Evolutionary conservation across 306 rosid species (phyloP).

Genomic region (Sechiopsis laciniata): DNA sequence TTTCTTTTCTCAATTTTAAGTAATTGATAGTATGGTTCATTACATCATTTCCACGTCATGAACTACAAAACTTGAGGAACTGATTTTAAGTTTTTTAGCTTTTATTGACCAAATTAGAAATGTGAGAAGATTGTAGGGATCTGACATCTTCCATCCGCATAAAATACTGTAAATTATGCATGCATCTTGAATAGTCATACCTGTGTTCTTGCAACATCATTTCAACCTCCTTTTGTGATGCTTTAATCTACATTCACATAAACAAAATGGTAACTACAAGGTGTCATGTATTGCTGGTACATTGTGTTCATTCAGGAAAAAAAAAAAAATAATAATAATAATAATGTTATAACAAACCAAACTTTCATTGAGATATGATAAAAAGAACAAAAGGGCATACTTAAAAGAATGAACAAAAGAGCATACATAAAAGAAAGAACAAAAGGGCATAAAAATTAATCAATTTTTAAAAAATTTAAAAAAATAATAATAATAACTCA

Average conservation of each 20-base stretch:
- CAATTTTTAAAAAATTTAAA: too few relatives aligned
- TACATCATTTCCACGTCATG: too few relatives aligned
- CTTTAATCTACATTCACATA: constrained; percentile 56
- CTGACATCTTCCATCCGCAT: neutral
- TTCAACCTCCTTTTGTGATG: constrained; percentile 77
- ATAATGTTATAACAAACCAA: too few relatives aligned
- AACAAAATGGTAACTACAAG: constrained; percentile 13
- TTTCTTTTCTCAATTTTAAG: neutral
- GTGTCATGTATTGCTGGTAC: neutral
- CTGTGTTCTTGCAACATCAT: constrained; percentile 79
- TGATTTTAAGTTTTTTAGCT: neutral
- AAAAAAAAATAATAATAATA: too few relatives aligned
- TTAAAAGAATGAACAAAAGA: too few relatives aligned
- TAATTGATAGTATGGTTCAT: neutral
- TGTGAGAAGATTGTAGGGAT: neutral
- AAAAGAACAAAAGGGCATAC: too few relatives aligned
- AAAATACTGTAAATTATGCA: constrained; percentile 8
- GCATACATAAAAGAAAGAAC: too few relatives aligned
- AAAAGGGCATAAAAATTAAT: too few relatives aligned
- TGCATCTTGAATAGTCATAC: constrained; percentile 40
- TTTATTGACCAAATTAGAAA: neutral
- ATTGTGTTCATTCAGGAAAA: neutral
- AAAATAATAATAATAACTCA: too few relatives aligned
- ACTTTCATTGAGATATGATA: too few relatives aligned
- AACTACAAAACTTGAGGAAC: neutral